These are phyloP conservation scores for Hippophae rhamnoides DNA, from an alignment of 306 rosid genomes.

Conservation along the genomic window DNA sequence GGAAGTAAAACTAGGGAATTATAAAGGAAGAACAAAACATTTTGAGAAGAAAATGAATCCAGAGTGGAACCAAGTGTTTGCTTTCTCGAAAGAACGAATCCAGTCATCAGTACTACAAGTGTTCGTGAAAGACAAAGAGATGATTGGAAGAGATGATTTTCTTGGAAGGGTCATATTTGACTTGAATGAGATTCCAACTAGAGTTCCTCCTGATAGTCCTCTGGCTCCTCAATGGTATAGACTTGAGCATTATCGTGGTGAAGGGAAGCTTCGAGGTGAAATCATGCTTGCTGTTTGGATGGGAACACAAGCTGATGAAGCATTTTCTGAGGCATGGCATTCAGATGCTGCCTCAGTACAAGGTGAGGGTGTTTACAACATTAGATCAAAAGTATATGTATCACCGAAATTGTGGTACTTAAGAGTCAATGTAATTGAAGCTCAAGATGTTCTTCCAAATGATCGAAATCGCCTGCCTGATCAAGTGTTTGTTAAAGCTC, in stretches of 20 bases:
- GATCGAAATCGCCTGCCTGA: constrained; percentile 68
- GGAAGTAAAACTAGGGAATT: constrained; percentile 84
- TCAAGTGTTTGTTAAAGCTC: constrained; percentile 58
- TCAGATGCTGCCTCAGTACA: constrained; percentile 74
- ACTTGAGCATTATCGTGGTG: constrained; percentile 60
- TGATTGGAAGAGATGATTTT: constrained; percentile 81
- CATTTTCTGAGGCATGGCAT: constrained; percentile 92
- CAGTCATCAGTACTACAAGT: constrained; percentile 79
- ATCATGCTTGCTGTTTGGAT: constrained; percentile 94
- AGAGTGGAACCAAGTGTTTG: constrained; percentile 92
- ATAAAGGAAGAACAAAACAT: constrained; percentile 74
- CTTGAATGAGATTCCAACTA: constrained; percentile 74
- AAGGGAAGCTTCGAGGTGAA: constrained; percentile 70
- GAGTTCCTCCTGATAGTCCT: constrained; percentile 94
- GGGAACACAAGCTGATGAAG: constrained; percentile 98
- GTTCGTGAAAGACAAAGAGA: constrained; percentile 75
- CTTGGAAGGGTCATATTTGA: constrained; percentile 77
- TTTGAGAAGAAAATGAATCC: constrained; percentile 69
- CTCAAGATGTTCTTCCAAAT: constrained; percentile 72
- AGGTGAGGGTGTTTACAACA: constrained; percentile 76
- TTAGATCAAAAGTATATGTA: constrained; percentile 84
- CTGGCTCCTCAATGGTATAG: constrained; percentile 95
- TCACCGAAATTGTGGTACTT: constrained; percentile 96
- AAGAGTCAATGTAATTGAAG: constrained; percentile 72
- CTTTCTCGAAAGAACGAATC: constrained; percentile 79